Evolutionary conservation across 2,329 filamentous ascomycete genomes (phyloP), one percentile per base, ranked within the genome.

Genomic region (Ascochyta lentis): DNA sequence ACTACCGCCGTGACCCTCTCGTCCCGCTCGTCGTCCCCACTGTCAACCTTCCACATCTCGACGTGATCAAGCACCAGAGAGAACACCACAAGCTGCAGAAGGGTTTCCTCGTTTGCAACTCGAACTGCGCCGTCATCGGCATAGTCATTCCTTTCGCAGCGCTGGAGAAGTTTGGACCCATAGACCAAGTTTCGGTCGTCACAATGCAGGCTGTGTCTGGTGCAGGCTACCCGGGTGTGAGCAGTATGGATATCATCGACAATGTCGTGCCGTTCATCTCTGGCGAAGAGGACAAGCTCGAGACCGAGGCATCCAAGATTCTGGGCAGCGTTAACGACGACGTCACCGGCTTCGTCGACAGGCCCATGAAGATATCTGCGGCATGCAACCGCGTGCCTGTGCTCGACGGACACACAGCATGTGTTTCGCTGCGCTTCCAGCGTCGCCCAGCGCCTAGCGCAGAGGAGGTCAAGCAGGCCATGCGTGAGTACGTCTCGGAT

Each of bases 81-180:
- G 83, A 86, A 71, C 83, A 89, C 39, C 86, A 90, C 75, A 80
- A 81, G 26, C 82, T 96, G 40, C 81, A 89, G 60, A 92, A 90
- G 78, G 95, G 95, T 23, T 96, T 98, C 80, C 80, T 98, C 34
- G 92, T 97, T 58, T 98, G 94, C 84, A 98, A 98, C 81, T 96
- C 92, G 63, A 98, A 98, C 81, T 99, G 95, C 79, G 94, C 94
- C 53, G 94, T 97, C 71, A 96, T 98, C 69, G 94, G 94, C 43
- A 86, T 98, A 55, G 94, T 97, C 58, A 96, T 96, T 61, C 95
- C 95, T 23, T 94, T 97, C 72, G 92, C 92, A 10, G 94, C 94
- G 15, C 86, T 98, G 33, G 86, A 88, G 48, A 87, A 86, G 67
- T 96, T 98, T 70, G 95, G 94, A 40, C 87, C 89, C n/a, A 81